phyloP scores from a whole-genome alignment of 495 filamentous ascomycete genomes.

The Mytilinidion resinicola region DNA sequence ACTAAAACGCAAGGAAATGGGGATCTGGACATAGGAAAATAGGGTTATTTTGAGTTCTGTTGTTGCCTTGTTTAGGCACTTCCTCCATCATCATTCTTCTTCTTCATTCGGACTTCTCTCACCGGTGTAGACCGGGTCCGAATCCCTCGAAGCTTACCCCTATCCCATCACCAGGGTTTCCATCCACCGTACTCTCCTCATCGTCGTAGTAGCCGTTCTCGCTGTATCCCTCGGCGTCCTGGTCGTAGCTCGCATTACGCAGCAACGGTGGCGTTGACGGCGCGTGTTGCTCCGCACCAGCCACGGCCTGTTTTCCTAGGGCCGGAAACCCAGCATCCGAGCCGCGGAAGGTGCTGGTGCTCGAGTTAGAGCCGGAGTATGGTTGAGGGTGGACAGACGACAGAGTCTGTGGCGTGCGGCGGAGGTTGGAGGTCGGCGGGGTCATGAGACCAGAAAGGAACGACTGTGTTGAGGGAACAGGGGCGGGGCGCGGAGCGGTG shows the following conservation, averaged over 20 bases:
- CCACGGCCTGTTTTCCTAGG: constrained; percentile 13
- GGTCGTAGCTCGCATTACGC: constrained; percentile 35
- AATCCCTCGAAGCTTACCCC: not conserved
- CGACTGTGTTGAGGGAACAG: constrained; percentile 22
- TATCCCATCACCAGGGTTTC: constrained; percentile 8
- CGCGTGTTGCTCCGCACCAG: constrained; percentile 21
- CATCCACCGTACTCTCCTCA: constrained; percentile 27
- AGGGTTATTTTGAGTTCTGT: too few species aligned
- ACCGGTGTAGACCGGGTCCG: not conserved
- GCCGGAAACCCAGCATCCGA: constrained; percentile 19
- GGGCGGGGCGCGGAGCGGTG: constrained; percentile 34
- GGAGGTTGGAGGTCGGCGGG: constrained; percentile 64
- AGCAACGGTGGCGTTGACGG: constrained; percentile 55
- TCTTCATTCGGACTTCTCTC: not conserved
- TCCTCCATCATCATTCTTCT: too few species aligned
- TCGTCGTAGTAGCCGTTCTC: constrained; percentile 33
- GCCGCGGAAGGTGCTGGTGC: not conserved
- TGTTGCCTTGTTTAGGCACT: too few species aligned
- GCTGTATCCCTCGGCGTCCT: constrained; percentile 34
- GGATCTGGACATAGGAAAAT: too few species aligned
- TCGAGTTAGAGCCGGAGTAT: constrained; percentile 22
- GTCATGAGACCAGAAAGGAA: constrained; percentile 76
- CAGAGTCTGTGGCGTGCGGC: constrained; percentile 44
- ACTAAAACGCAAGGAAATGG: too few species aligned
- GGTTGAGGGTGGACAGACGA: constrained; percentile 10